These are phyloP conservation scores for Schizophyllum commune DNA, from an alignment of 1,284 basidiomycete species.

Conservation along the genomic window DNA sequence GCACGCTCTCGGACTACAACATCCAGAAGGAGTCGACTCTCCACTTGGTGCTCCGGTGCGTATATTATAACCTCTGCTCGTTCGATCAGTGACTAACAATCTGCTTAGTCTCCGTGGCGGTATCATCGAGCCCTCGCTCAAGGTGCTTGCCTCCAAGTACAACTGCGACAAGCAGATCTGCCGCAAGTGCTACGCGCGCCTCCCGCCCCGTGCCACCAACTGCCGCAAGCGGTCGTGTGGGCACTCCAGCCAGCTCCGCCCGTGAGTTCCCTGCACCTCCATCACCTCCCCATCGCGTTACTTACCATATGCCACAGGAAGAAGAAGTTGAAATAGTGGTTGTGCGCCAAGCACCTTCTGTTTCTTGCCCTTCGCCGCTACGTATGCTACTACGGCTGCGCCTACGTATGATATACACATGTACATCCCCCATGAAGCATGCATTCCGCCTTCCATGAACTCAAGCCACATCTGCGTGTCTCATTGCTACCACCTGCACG, in stretches of 20 bases:
- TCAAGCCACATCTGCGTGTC: too few species aligned
- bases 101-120: slow-evolving; percentile 85
- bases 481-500: too few species aligned
- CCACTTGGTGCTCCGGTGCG: slow-evolving; percentile 90
- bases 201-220: slow-evolving; percentile 98
- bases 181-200: slow-evolving; percentile 99
- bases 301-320: slow-evolving; percentile 38
- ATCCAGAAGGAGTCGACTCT: slow-evolving; percentile 99
- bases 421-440: slow-evolving; percentile 4
- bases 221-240: slow-evolving; percentile 92
- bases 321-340: slow-evolving; percentile 92
- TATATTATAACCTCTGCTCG: slow-evolving; percentile 7
- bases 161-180: slow-evolving; percentile 99
- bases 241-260: slow-evolving; percentile 93
- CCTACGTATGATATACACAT: slow-evolving; percentile 1
- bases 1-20: slow-evolving; percentile 93
- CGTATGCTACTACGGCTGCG: not conserved
- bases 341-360: slow-evolving; percentile 2
- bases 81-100: not conserved
- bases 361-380: slow-evolving; percentile 4
- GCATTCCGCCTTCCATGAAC: not conserved
- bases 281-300: slow-evolving; percentile 1
- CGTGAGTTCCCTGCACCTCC: slow-evolving; percentile 66
- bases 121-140: slow-evolving; percentile 98
- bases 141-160: slow-evolving; percentile 94